Conservation (phyloP, 108 stramenopile genomes). For the Cylindrotheca fusiformis region DNA sequence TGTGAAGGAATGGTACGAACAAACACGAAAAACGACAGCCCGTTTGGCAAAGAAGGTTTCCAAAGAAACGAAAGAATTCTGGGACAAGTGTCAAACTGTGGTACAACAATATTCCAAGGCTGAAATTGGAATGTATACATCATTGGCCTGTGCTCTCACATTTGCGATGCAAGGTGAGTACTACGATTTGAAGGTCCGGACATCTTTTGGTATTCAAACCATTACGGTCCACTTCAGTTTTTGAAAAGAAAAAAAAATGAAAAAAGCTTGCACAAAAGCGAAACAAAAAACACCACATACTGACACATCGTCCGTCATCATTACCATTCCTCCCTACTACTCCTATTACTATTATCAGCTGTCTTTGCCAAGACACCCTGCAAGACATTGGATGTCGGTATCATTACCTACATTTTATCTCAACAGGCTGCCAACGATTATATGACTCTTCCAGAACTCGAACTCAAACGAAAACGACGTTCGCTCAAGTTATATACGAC, state of each 20-base stretch:
- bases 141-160: constrained; percentile 17
- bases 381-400: constrained; percentile 21
- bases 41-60: constrained; percentile 14
- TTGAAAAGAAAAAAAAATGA: not conserved
- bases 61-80: constrained; percentile 11
- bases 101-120: constrained; percentile 21
- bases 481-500: constrained; percentile 4
- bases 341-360: constrained; percentile 4
- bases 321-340: not conserved
- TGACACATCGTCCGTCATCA: not conserved
- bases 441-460: constrained; percentile 3
- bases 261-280: not conserved
- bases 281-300: not conserved
- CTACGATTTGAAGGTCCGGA: not conserved
- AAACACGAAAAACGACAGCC: no score
- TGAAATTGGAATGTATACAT: constrained; percentile 24
- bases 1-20: no score
- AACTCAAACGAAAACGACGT: not conserved
- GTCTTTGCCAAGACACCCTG: constrained; percentile 20
- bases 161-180: constrained; percentile 18
- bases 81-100: constrained; percentile 4
- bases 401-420: constrained; percentile 22
- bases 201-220: not conserved
- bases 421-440: constrained; percentile 5
- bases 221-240: not conserved